Conservation (phyloP, 805 yeast species). For the Saccharomycopsis sp. region DNA sequence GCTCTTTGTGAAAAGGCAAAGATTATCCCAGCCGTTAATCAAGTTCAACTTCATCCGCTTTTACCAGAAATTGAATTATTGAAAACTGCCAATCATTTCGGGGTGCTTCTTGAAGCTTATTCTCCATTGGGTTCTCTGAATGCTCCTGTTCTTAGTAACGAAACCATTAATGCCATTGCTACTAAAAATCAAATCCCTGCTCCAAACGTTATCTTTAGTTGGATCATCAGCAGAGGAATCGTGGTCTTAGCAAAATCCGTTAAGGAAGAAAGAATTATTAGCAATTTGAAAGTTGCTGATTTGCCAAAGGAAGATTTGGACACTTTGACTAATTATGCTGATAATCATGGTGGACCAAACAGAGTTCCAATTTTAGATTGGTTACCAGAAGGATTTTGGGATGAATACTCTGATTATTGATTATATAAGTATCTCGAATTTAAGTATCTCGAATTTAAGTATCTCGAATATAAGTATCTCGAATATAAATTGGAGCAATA, state of each 20-base stretch:
- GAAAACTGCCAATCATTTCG: constrained; percentile 40
- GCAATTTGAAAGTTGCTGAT: constrained; percentile 27
- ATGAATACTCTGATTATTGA: constrained; percentile 10
- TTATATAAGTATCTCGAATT: too few species aligned
- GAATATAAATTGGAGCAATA: too few species aligned
- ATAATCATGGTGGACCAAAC: constrained; percentile 23
- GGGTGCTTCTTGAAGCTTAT: constrained; percentile 59
- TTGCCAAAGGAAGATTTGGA: constrained; percentile 29
- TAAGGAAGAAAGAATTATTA: constrained; percentile 32
- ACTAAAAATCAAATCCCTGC: constrained; percentile 30
- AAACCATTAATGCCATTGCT: constrained; percentile 35
- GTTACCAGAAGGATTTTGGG: constrained; percentile 18
- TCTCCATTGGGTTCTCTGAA: constrained; percentile 68
- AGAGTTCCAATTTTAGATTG: constrained; percentile 28
- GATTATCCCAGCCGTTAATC: constrained; percentile 59
- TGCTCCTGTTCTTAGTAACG: constrained; percentile 40
- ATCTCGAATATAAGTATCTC: too few species aligned
- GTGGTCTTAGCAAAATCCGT: constrained; percentile 44
- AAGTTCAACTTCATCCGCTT: constrained; percentile 68
- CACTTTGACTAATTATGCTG: constrained; percentile 21
- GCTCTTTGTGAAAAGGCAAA: constrained; percentile 39
- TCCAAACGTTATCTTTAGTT: constrained; percentile 38
- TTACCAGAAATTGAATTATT: constrained; percentile 54
- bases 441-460: too few species aligned
- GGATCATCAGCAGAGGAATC: constrained; percentile 38